Base-by-base conservation (phyloP, 1,284 basidiomycete species). In the Pisolithus thermaeus region DNA sequence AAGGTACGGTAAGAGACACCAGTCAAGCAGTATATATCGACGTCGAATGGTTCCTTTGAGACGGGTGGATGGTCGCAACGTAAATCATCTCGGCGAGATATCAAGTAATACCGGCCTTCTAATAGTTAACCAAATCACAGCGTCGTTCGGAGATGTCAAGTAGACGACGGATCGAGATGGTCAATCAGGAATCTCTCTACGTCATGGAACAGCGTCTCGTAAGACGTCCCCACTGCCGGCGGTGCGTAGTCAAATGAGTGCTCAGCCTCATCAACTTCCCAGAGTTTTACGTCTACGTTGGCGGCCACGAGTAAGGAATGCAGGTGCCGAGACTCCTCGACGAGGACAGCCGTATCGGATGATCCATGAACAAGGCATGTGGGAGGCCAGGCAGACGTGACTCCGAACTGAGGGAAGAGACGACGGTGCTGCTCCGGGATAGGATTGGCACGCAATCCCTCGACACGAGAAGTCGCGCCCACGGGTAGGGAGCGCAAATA, bases 211-310 rank as follows among this genome's bases (percentile, higher is more conserved):
- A 71, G 52, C 16, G 58, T 57, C 6, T 61, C 61, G 30, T 66
- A 55, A 11, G 44, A 66, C 37, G 57, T 51, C 7, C 62, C 65
- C 52, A 80, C 77, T 4, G 76, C 76, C 14, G 61, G 61, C 5
- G 67, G 58, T 25, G 65, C 69, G 56, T 76, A 77, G 59, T 83
- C 80, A 53, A 84, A 83, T 0, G 77, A 77, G 58, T 84, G 83
- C 48, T 81, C 79, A 55, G 67, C 66, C 4, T 74, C 79, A 5
- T 74, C 69, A 7, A 79, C 63, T 22, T 77, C 66, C 12, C 66
- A 59, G 9, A 83, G 51, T 36, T 67, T 59, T 5, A 69, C 70
- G 2, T 60, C 47, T 6, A 78, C 76, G 1, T 73, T 72, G 2
- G 66, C 69, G 8, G 61, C 52, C 40, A 63, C 52, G 38, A 84